Evolutionary conservation across 495 filamentous ascomycete species (phyloP).

Genomic region (Rhypophila decipiens): DNA sequence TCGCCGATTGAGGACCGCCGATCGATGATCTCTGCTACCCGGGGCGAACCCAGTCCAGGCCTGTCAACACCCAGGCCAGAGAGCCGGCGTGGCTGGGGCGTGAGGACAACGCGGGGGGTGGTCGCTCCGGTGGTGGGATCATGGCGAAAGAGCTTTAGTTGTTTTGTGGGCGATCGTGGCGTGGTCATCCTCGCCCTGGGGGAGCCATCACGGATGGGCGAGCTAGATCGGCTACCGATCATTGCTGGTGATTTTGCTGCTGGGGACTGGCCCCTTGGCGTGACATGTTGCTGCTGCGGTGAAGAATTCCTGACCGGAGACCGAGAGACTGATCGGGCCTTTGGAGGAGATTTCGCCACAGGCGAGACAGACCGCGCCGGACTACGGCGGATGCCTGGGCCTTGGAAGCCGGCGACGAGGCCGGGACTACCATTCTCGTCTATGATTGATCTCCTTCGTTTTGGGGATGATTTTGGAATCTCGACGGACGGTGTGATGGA

Average conservation of each 20-base stretch:
- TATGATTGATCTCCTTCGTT: conserved; percentile 17
- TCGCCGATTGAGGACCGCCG: conserved; percentile 67
- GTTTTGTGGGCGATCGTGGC: conserved; percentile 19
- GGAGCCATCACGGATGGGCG: conserved; percentile 21
- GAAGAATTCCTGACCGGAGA: conserved; percentile 6
- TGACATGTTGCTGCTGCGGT: conserved; percentile 7
- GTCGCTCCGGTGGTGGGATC: conserved; percentile 50
- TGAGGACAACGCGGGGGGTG: conserved; percentile 59
- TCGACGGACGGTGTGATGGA: conserved; percentile 44
- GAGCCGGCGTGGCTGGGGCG: conserved; percentile 54
- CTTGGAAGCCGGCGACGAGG: conserved; percentile 42
- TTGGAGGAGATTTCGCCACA: conserved; percentile 1
- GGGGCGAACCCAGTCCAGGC: conserved; percentile 71
- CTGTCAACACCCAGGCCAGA: conserved; percentile 72
- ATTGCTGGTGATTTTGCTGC: conserved; percentile 17
- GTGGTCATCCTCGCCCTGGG: conserved; percentile 18
- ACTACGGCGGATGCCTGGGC: conserved; percentile 45
- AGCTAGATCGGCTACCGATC: conserved; percentile 25
- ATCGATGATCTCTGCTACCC: conserved; percentile 66
- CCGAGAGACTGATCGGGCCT: not conserved
- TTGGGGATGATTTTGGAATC: conserved; percentile 27
- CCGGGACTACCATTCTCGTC: conserved; percentile 57
- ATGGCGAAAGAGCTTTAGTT: conserved; percentile 51
- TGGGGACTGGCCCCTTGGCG: conserved; percentile 5
- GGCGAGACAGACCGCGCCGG: conserved; percentile 5